phyloP scores from a whole-genome alignment of 139 green algal genomes.

The Volvox reticuliferus region DNA sequence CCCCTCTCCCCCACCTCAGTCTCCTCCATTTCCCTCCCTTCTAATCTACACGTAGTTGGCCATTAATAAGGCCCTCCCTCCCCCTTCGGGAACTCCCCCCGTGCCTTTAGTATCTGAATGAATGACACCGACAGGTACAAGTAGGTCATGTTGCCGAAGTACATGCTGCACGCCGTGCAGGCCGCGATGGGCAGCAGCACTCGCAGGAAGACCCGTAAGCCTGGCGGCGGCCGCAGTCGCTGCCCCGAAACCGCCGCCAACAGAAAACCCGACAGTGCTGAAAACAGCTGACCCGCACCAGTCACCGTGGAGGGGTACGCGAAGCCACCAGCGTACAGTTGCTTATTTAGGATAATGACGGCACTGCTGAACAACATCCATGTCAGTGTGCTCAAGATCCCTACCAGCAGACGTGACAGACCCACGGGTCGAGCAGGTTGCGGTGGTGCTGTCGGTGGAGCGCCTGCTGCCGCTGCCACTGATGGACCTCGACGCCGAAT shows the following conservation, averaged over 20 bases:
- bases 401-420: constrained; percentile 9
- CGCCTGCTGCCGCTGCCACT: too few species aligned
- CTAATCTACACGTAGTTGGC: background rate
- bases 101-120: constrained; percentile 69
- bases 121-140: constrained; percentile 78
- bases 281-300: constrained; percentile 61
- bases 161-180: constrained; percentile 64
- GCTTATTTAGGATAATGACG: constrained; percentile 83
- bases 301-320: constrained; percentile 72
- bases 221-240: constrained; percentile 44
- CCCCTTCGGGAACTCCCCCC: background rate
- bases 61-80: background rate
- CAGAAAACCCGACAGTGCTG: constrained; percentile 39
- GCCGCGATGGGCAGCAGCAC: constrained; percentile 64
- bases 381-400: constrained; percentile 34
- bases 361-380: constrained; percentile 70
- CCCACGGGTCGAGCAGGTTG: background rate
- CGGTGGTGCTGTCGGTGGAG: too few species aligned
- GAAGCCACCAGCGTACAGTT: constrained; percentile 72
- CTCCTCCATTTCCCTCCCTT: background rate
- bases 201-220: constrained; percentile 8
- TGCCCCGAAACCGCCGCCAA: constrained; percentile 45
- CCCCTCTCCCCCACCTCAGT: background rate
- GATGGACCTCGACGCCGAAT: too few species aligned
- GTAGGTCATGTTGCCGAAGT: constrained; percentile 74